Percentiles rank a stretch among this genome's conserved stretches.
phyloP scores from a whole-genome alignment of 2,329 filamentous ascomycete genomes.

The Neoascochyta sp. region DNA sequence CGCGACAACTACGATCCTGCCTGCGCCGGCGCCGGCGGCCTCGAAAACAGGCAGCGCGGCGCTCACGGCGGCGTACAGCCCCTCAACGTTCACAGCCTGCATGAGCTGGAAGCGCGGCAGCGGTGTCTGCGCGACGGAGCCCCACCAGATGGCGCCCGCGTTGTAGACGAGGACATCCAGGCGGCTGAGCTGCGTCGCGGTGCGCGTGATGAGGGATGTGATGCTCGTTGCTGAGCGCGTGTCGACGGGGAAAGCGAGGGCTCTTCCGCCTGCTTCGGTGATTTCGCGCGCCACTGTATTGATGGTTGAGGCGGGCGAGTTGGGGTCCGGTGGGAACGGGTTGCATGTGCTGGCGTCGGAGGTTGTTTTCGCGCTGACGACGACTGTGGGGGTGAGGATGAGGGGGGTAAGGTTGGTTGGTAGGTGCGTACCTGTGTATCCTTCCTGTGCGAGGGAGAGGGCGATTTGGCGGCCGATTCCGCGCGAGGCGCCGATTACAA shows the following conservation, averaged over 20 bases:
- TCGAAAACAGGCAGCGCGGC: conserved; percentile 64
- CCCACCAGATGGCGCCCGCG: conserved; percentile 82
- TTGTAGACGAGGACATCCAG: conserved; percentile 80
- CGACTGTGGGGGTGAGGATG: conserved; percentile 45
- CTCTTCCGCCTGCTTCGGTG: conserved; percentile 58
- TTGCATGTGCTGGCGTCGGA: conserved; percentile 56
- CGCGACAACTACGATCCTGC: conserved; percentile 71
- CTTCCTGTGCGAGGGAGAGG: conserved; percentile 67
- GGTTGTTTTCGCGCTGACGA: conserved; percentile 72
- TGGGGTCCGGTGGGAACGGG: conserved; percentile 72
- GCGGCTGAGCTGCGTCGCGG: conserved; percentile 56
- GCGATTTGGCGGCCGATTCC: conserved; percentile 80
- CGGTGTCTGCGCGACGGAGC: conserved; percentile 67
- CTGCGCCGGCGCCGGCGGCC: conserved; percentile 49
- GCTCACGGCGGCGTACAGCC: conserved; percentile 70
- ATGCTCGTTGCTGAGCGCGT: conserved; percentile 56
- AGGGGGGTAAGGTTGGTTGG: background rate
- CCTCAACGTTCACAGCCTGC: conserved; percentile 55
- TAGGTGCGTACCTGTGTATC: conserved; percentile 59
- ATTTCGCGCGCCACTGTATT: conserved; percentile 77
- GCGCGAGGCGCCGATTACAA: conserved; percentile 71
- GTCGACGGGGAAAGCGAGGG: conserved; percentile 66
- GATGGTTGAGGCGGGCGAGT: conserved; percentile 71
- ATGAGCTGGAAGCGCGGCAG: conserved; percentile 67
- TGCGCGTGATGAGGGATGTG: conserved; percentile 33